Evolutionary conservation across 192 early-diverging fungal species (phyloP).

Genomic region (Gonapodya prolifera): DNA sequence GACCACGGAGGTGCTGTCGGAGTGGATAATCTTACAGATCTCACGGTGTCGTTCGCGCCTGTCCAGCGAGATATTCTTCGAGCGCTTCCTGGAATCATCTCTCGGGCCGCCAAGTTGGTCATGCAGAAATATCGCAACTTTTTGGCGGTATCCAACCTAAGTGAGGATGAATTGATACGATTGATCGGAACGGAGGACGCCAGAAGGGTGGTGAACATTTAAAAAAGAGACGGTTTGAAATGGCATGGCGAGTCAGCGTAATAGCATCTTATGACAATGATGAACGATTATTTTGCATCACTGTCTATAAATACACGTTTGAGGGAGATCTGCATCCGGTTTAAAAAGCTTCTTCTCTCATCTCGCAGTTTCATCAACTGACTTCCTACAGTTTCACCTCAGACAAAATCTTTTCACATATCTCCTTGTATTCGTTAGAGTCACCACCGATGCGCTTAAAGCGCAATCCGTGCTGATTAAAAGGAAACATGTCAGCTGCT

Average conservation of each 20-base stretch:
- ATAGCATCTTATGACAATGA: no score
- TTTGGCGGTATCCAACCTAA: slow-evolving; percentile 42
- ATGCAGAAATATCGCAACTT: slow-evolving; percentile 55
- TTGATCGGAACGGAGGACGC: slow-evolving; percentile 55
- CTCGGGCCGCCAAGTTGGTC: slow-evolving; percentile 61
- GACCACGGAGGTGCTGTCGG: slow-evolving; percentile 58
- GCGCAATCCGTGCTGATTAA: slow-evolving; percentile 4
- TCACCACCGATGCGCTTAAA: slow-evolving; percentile 6
- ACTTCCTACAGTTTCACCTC: no score
- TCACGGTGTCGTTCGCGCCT: slow-evolving; percentile 50
- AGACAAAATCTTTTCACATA: no score
- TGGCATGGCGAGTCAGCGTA: no score
- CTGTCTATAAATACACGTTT: no score
- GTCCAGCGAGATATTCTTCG: slow-evolving; percentile 70
- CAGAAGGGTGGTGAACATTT: slow-evolving; percentile 28
- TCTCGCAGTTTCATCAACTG: no score
- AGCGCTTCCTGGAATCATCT: slow-evolving; percentile 73
- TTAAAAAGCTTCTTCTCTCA: no score
- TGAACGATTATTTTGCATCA: no score
- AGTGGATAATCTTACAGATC: slow-evolving; percentile 42
- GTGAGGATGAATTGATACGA: slow-evolving; percentile 22
- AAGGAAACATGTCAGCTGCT: neutral
- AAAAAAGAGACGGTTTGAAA: no score
- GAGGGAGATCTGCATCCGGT: no score
- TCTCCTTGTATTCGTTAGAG: no score